phyloP scores from a whole-genome alignment of 2,329 filamentous ascomycete genomes.

The Fusarium armeniacum region DNA sequence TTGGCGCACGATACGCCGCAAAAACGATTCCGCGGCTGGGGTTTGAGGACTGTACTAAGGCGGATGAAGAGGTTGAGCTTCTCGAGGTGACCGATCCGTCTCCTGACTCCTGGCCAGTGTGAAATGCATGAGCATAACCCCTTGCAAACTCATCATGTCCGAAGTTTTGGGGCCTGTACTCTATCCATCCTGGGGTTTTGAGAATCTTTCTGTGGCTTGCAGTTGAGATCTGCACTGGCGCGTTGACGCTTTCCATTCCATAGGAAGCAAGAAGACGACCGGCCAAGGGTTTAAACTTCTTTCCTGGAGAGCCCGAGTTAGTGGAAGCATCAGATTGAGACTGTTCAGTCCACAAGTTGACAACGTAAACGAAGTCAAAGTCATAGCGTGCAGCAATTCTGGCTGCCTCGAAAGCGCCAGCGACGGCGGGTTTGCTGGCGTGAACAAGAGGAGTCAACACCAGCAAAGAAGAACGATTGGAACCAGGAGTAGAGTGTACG shows the following conservation, averaged over 20 bases:
- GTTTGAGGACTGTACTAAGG: constrained; percentile 42
- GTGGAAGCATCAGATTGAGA: constrained; percentile 21
- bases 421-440: constrained; percentile 59
- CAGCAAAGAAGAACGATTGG: constrained; percentile 55
- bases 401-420: constrained; percentile 68
- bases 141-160: constrained; percentile 62
- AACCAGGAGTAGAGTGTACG: constrained; percentile 44
- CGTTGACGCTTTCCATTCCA: constrained; percentile 64
- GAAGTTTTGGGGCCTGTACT: constrained; percentile 63
- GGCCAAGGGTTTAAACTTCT: constrained; percentile 52
- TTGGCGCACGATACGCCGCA: constrained; percentile 67
- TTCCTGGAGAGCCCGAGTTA: constrained; percentile 22
- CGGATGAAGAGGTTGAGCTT: constrained; percentile 48
- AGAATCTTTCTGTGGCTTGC: constrained; percentile 66
- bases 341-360: constrained; percentile 68
- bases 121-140: constrained; percentile 68
- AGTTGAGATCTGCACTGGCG: constrained; percentile 66
- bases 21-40: constrained; percentile 69
- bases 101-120: constrained; percentile 58
- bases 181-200: constrained; percentile 65
- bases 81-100: constrained; percentile 46
- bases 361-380: constrained; percentile 71
- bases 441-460: constrained; percentile 63
- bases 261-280: constrained; percentile 69
- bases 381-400: constrained; percentile 69